Percentiles rank a stretch among this genome's conserved stretches.
Evolutionary conservation across 2,329 filamentous ascomycete species (phyloP).

Genomic region (Diaporthe eres): DNA sequence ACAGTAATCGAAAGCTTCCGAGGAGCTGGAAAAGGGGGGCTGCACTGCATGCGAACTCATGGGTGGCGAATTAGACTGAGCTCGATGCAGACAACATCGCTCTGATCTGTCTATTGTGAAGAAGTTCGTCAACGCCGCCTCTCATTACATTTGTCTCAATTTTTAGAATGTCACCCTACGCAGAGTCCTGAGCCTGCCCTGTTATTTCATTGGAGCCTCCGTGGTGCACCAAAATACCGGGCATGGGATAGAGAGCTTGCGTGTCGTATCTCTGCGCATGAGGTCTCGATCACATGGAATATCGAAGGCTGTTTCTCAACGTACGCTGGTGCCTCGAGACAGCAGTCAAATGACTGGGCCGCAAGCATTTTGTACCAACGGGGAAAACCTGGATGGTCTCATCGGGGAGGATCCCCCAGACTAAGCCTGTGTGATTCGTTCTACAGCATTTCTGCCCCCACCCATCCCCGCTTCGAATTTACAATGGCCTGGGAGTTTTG

Average conservation of each 20-base stretch:
- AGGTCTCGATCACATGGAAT: neutral
- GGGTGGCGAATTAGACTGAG: neutral
- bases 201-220: neutral
- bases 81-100: neutral
- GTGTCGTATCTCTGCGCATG: neutral
- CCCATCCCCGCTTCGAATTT: neutral
- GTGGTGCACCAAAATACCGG: neutral
- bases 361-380: neutral
- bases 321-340: neutral
- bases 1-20: conserved; percentile 24
- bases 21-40: conserved; percentile 28
- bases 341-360: neutral
- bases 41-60: conserved; percentile 17
- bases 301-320: neutral
- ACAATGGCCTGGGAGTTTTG: too few species aligned
- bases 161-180: neutral
- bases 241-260: neutral
- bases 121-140: neutral
- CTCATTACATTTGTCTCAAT: neutral
- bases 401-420: too few species aligned
- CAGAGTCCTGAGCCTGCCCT: neutral
- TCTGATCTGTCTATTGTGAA: neutral
- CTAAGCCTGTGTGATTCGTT: neutral
- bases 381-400: neutral
- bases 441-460: neutral